phyloP scores from a whole-genome alignment of 139 green algal species.

The Chlamydomonas eustigma region DNA sequence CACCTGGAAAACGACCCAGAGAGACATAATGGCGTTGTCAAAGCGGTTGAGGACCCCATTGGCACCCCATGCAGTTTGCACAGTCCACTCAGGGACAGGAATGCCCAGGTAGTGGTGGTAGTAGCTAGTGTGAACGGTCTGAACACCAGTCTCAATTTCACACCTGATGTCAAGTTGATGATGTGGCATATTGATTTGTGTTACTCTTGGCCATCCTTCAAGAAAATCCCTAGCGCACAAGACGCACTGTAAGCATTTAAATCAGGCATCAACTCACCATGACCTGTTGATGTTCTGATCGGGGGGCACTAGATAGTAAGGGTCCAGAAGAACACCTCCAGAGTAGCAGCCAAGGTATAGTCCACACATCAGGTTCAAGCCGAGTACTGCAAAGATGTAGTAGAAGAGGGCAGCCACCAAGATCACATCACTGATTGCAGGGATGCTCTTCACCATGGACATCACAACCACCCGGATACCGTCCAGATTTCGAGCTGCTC shows the following conservation, averaged over 20 bases:
- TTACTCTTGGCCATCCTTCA: too few relatives aligned
- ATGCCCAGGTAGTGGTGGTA: background rate
- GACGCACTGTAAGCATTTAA: too few relatives aligned
- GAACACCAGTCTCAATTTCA: background rate
- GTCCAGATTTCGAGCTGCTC: conserved; percentile 36
- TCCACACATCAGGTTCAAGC: conserved; percentile 47
- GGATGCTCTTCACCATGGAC: conserved; percentile 52
- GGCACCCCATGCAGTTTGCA: background rate
- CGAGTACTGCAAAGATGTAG: conserved; percentile 71
- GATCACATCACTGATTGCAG: conserved; percentile 54
- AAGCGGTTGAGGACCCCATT: conserved; percentile 47
- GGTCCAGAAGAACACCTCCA: conserved; percentile 24
- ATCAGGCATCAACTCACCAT: conserved; percentile 22
- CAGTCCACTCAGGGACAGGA: background rate
- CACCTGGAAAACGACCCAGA: conserved; percentile 59
- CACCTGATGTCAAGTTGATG: background rate
- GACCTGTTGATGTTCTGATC: conserved; percentile 27
- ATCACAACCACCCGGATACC: conserved; percentile 48
- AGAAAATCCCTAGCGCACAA: too few relatives aligned
- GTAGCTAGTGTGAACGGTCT: background rate
- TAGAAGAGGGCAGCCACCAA: conserved; percentile 64
- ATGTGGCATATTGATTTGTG: background rate
- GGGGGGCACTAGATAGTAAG: conserved; percentile 25
- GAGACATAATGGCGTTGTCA: conserved; percentile 49
- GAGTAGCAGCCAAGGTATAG: conserved; percentile 28